Conservation (phyloP, 192 early-diverging fungal species). For the Coemansia reversa region DNA sequence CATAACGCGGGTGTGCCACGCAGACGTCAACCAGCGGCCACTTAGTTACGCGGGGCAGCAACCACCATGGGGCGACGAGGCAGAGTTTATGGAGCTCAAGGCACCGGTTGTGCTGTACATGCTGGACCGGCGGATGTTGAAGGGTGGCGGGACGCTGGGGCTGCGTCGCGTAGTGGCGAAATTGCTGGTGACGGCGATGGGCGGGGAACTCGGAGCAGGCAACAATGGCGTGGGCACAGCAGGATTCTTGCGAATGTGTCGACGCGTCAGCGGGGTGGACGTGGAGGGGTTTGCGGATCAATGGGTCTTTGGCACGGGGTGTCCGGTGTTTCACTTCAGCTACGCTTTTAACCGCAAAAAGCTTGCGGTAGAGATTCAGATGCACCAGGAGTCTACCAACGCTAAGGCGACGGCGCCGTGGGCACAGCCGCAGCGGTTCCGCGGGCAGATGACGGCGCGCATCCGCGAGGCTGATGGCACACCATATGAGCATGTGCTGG, state of each 20-base stretch:
- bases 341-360: constrained; percentile 95
- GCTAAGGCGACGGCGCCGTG: constrained; percentile 47
- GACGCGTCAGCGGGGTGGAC: constrained; percentile 85
- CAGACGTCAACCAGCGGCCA: constrained; percentile 87
- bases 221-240: constrained; percentile 62
- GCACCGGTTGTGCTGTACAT: constrained; percentile 87
- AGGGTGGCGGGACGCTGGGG: constrained; percentile 69
- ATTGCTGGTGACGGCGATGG: constrained; percentile 73
- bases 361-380: constrained; percentile 88
- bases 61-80: constrained; percentile 58
- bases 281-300: constrained; percentile 82
- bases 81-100: constrained; percentile 83
- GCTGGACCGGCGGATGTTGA: constrained; percentile 81
- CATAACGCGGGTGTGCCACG: constrained; percentile 72
- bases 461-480: constrained; percentile 82
- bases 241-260: constrained; percentile 76
- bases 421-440: constrained; percentile 47
- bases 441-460: constrained; percentile 70
- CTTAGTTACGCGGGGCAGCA: constrained; percentile 67
- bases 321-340: constrained; percentile 79
- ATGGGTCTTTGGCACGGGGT: constrained; percentile 92
- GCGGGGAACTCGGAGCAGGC: constrained; percentile 58
- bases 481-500: constrained; percentile 80
- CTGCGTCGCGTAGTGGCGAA: constrained; percentile 78
- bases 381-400: constrained; percentile 72